Conservation (phyloP, 148 eudicot genomes). For the Mesembryanthemum crystallinum region DNA sequence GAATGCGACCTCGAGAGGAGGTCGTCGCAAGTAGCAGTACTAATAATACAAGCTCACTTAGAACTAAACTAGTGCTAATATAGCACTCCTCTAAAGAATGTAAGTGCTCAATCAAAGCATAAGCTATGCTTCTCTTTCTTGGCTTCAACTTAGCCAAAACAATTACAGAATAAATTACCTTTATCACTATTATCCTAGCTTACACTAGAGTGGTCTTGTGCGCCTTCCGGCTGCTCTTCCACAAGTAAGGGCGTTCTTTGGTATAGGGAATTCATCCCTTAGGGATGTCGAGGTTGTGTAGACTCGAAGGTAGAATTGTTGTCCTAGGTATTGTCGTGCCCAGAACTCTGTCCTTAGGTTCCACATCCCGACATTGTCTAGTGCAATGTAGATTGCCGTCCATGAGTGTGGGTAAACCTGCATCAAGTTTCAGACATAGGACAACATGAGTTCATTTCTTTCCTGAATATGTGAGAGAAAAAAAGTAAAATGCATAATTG, state of each 20-base stretch:
- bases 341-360: slow-evolving; percentile 85
- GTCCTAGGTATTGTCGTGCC: slow-evolving; percentile 93
- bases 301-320: slow-evolving; percentile 81
- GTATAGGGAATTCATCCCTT: slow-evolving; percentile 85
- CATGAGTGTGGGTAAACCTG: slow-evolving; percentile 94
- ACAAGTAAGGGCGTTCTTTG: slow-evolving; percentile 83
- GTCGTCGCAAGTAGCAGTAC: slow-evolving; percentile 32
- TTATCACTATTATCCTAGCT: slow-evolving; percentile 15
- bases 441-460: neutral
- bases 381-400: slow-evolving; percentile 73
- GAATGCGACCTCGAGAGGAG: slow-evolving; percentile 86
- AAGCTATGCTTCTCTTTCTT: slow-evolving; percentile 18
- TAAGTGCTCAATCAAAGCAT: slow-evolving; percentile 25
- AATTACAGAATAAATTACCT: slow-evolving; percentile 19
- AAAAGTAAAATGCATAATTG: too few relatives aligned
- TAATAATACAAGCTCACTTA: slow-evolving; percentile 23
- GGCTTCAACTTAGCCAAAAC: slow-evolving; percentile 7
- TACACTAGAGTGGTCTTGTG: slow-evolving; percentile 56
- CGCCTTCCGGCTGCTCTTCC: slow-evolving; percentile 76
- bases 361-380: slow-evolving; percentile 99
- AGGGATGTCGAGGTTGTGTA: slow-evolving; percentile 69
- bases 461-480: too few relatives aligned
- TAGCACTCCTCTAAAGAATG: slow-evolving; percentile 37
- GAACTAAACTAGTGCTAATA: slow-evolving; percentile 35
- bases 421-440: slow-evolving; percentile 4